Base-by-base conservation (phyloP, 768 basidiomycete genomes). In the Collybiopsis confluens region DNA sequence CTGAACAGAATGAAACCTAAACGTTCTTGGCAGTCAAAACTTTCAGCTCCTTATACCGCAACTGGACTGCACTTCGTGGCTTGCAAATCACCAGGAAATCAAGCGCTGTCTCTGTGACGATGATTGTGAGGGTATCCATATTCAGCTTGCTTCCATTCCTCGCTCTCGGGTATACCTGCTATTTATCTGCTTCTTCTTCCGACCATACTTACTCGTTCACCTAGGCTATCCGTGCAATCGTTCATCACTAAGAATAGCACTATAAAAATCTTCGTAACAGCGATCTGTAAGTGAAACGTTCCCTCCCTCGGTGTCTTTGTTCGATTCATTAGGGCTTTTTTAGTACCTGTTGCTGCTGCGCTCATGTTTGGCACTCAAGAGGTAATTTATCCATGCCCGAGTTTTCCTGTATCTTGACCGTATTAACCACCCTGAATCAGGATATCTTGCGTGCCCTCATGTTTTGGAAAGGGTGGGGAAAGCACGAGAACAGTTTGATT, bases 291-390 rank as follows among this genome's bases (percentile, higher is more conserved):
- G 46, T 48, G 24, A n/a, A 18, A 8, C 20, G n/a, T 23, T 43
- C 8, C 9, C 23, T 36, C 9, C 42, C 20, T 9, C 20, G 9
- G 16, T n/a, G 23, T 43, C 23, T 43, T 43, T 9, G n/a, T 18
- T 30, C 26, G 11, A 5, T 18, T 33, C 7, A 33, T 13, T 48
- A n/a, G 26, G 6, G 6, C 46, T 18, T 13, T 27, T 11, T 10
- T 30, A 48, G 46, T 48, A 18, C 26, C 46, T 48, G 35, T 24
- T 48, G 46, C 46, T 16, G 46, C 46, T 6, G 46, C 28, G 15
- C 46, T 48, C 11, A 48, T 36, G 9, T 48, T 33, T 30, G 46
- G 46, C 3, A 48, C 27, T 5, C 46, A 48, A 24, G 27, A 30
- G 21, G 46, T 48, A 48, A 46, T n/a, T n/a, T n/a, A n/a, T n/a